Evolutionary conservation across 139 green algal species (phyloP).

Genomic region (Medakamo hakoo): DNA sequence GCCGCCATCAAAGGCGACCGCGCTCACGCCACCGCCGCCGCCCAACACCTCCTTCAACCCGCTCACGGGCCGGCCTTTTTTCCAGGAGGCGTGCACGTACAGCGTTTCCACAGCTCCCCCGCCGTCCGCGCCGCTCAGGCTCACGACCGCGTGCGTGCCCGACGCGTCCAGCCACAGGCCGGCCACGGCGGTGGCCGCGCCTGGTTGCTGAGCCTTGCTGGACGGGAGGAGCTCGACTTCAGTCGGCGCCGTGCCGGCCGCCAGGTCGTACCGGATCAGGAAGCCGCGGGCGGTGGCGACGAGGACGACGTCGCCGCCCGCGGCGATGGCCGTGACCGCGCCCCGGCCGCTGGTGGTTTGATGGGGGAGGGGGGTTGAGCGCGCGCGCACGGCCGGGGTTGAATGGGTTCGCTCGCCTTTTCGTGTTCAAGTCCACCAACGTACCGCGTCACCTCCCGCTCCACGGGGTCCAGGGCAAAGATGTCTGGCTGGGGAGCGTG

Average conservation of each 20-base stretch:
- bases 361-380: not conserved
- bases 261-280: constrained; percentile 55
- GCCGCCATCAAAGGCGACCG: not conserved
- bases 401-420: no score
- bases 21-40: constrained; percentile 38
- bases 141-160: constrained; percentile 32
- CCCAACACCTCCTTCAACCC: constrained; percentile 38
- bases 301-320: constrained; percentile 37
- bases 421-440: not conserved
- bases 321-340: constrained; percentile 26
- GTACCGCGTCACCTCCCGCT: constrained; percentile 10
- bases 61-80: constrained; percentile 17
- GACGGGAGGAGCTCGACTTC: constrained; percentile 39
- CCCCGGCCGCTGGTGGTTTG: constrained; percentile 30
- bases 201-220: no score
- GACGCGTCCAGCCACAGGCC: constrained; percentile 35
- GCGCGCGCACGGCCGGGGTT: no score
- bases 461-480: constrained; percentile 9
- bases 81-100: constrained; percentile 37
- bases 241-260: constrained; percentile 3
- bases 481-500: not conserved
- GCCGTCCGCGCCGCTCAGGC: not conserved
- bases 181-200: constrained; percentile 19
- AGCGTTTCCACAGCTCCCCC: constrained; percentile 34
- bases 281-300: constrained; percentile 54